Base-by-base conservation (phyloP, 1,284 basidiomycete genomes). In the Leccinum insolens region DNA sequence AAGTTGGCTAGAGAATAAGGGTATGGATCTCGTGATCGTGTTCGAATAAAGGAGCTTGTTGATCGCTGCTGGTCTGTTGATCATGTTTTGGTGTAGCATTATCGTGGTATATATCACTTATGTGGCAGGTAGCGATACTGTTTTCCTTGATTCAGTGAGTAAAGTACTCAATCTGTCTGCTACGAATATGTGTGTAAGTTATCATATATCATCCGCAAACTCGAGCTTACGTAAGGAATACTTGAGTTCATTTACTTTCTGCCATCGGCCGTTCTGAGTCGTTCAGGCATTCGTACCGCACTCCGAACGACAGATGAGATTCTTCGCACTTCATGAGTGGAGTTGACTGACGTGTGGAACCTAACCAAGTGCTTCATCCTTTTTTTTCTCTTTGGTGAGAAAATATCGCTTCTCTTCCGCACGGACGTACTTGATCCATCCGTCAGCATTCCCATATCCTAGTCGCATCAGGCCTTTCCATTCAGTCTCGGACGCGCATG, bases 1-100 rank as follows among this genome's bases (percentile, higher is more conserved):
- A 55, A 61, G 59, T 28, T 83, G 80, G 80, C 71, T 82, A 6
- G 70, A 75, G 15, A 74, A 65, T 55, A 79, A 73, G 61, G 71
- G 64, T 9, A 25, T 60, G 61, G 75, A 74, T 67, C 20, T 78
- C 6, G 72, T 69, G 22, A 64, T 77, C 57, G 68, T 76, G 57
- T 78, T 75, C 31, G 70, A 77, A 57, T 72, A 75, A 62, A 1
- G 15, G 17, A 20, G 22, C 14, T 39, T 37, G 22, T 41, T 12
- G n/a, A 31, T 60, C 15, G 31, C 28, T 52, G 49, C n/a, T 52
- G 11, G 49, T 52, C n/a, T 31, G 28, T n/a, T 58, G 57, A 31
- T 58, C 12, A 22, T 55, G 52, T 55, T 55, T 14, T 55, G 6
- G 11, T 3, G 52, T 22, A 22, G 12, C 2, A 2, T 55, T 0